Conservation (phyloP, 371 early-diverging fungal species). For the Dichotomocladium elegans region DNA sequence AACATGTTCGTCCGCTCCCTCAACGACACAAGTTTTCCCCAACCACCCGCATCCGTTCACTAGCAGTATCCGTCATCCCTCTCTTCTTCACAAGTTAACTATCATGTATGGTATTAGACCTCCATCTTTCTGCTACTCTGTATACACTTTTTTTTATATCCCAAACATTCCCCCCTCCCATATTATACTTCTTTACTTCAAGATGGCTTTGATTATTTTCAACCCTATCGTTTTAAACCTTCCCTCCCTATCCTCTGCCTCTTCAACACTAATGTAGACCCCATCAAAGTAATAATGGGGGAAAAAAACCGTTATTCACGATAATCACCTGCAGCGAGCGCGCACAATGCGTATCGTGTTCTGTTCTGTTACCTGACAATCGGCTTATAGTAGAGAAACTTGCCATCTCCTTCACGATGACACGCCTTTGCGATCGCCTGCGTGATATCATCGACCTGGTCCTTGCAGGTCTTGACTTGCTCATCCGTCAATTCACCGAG, state of each 20-base stretch:
- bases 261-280: constrained; percentile 14
- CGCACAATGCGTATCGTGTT: background rate
- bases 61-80: background rate
- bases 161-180: background rate
- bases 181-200: constrained; percentile 13
- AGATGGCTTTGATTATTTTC: constrained; percentile 42
- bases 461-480: constrained; percentile 24
- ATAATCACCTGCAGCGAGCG: background rate
- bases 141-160: background rate
- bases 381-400: constrained; percentile 27
- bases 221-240: constrained; percentile 41
- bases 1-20: constrained; percentile 37
- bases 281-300: background rate
- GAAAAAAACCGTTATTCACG: background rate
- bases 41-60: background rate
- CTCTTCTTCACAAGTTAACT: background rate
- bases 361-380: constrained; percentile 40
- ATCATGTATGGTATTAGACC: too few relatives aligned
- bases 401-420: constrained; percentile 12
- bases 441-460: constrained; percentile 35
- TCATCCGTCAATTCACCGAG: constrained; percentile 37
- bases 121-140: background rate
- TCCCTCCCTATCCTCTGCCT: constrained; percentile 43
- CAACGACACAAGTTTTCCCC: constrained; percentile 1
- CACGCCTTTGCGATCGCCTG: constrained; percentile 18